phyloP scores from a whole-genome alignment of 768 basidiomycete genomes.

The Phanerodontia chrysosporium region DNA sequence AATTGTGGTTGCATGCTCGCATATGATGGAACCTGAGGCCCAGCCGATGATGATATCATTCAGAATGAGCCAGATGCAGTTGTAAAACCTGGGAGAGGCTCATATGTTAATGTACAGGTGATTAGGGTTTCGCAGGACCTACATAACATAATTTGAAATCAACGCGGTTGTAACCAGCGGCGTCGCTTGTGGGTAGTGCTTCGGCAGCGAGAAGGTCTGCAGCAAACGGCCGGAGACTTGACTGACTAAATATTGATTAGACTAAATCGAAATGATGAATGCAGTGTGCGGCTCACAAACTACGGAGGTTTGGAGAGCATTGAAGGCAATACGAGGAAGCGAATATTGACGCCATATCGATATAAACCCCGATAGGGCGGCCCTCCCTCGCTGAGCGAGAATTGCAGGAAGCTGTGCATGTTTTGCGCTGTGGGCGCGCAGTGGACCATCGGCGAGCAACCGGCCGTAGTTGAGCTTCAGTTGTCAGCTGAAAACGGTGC shows the following conservation, averaged over 20 bases:
- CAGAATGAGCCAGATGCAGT: slow-evolving; percentile 83
- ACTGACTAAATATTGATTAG: background rate
- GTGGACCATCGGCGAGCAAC: too few relatives aligned
- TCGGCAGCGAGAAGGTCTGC: slow-evolving; percentile 26
- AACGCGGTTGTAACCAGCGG: slow-evolving; percentile 10
- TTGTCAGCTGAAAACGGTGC: background rate
- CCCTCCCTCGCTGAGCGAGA: too few relatives aligned
- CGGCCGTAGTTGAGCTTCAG: slow-evolving; percentile 11
- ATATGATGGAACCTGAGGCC: slow-evolving; percentile 65
- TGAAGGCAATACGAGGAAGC: background rate
- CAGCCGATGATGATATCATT: slow-evolving; percentile 88
- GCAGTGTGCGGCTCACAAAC: too few relatives aligned
- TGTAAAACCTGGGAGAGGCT: slow-evolving; percentile 70
- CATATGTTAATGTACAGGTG: background rate
- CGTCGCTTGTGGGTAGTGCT: slow-evolving; percentile 1
- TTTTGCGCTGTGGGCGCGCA: too few relatives aligned
- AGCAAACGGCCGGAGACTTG: slow-evolving; percentile 13
- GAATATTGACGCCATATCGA: background rate
- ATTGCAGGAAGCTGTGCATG: too few relatives aligned
- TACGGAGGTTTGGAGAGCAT: background rate
- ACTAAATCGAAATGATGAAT: background rate
- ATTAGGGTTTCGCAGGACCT: slow-evolving; percentile 14
- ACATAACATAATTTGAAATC: slow-evolving; percentile 67
- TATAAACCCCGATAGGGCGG: too few relatives aligned
- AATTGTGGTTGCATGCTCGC: slow-evolving; percentile 55